Percentiles rank a stretch among this genome's conserved stretches.
These are phyloP conservation scores for Microsporum ferrugineum DNA, from an alignment of 2,329 filamentous ascomycete genomes.

Conservation along the genomic window DNA sequence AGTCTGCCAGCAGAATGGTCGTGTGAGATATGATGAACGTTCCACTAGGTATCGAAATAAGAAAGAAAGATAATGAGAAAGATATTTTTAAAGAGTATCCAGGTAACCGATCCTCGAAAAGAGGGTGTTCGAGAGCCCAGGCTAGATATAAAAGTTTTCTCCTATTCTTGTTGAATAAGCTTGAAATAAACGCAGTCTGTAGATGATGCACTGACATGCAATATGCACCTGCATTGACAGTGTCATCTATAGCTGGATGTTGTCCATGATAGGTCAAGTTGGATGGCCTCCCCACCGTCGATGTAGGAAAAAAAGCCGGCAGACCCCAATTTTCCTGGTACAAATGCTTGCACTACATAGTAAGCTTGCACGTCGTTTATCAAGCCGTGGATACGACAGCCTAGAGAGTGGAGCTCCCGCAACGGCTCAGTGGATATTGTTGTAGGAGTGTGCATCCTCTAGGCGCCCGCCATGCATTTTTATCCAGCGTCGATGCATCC, in stretches of 20 bases:
- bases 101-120: neutral
- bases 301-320: neutral
- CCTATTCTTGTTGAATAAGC: neutral
- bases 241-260: neutral
- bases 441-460: neutral
- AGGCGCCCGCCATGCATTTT: neutral
- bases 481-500: neutral
- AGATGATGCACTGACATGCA: neutral
- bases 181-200: neutral
- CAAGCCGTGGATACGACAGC: neutral
- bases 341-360: neutral
- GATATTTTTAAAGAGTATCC: neutral
- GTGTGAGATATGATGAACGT: neutral
- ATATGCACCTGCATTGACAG: neutral
- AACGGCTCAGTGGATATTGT: neutral
- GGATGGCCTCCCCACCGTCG: neutral
- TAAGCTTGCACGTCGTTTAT: conserved; percentile 2
- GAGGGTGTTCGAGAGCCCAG: neutral
- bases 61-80: neutral
- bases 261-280: neutral
- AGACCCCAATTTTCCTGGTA: neutral
- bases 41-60: neutral
- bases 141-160: neutral
- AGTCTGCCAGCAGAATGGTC: neutral
- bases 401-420: neutral